Percentiles rank a stretch among this genome's conserved stretches.
These are phyloP conservation scores for Hyaloperonospora arabidopsidis DNA, from an alignment of 352 stramenopile genomes.

Conservation along the genomic window DNA sequence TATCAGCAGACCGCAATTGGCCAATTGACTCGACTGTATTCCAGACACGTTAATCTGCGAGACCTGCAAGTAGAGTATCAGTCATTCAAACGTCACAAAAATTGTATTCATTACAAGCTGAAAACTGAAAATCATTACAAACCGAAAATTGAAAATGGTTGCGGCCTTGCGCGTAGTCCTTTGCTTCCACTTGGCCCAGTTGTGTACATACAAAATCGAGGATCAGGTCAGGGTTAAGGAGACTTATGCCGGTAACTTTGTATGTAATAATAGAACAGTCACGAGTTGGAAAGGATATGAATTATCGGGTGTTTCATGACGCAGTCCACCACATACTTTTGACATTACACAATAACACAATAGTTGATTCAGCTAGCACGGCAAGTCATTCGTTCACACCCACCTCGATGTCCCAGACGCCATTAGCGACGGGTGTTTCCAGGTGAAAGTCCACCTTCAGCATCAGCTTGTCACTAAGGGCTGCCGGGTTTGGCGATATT, in stretches of 20 bases:
- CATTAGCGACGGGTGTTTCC: conserved; percentile 48
- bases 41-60: conserved; percentile 57
- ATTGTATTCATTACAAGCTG: not conserved
- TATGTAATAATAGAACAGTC: conserved; percentile 3
- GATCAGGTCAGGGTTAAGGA: conserved; percentile 29
- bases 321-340: conserved; percentile 78
- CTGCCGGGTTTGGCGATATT: conserved; percentile 74
- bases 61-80: conserved; percentile 22
- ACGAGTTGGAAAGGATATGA: conserved; percentile 56
- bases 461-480: conserved; percentile 66
- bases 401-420: conserved; percentile 76
- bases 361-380: not conserved
- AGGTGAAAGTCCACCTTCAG: conserved; percentile 77
- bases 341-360: not conserved
- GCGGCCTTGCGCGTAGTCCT: conserved; percentile 51
- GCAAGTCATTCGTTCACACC: conserved; percentile 1
- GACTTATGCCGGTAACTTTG: not conserved
- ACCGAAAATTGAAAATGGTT: conserved; percentile 86
- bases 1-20: conserved; percentile 83
- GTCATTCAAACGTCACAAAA: not conserved
- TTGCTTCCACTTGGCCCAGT: conserved; percentile 56
- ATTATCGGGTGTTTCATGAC: conserved; percentile 82
- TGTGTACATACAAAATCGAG: conserved; percentile 31
- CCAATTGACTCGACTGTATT: conserved; percentile 78
- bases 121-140: conserved; percentile 11